These are phyloP conservation scores for Prosopis cineraria DNA, from an alignment of 306 rosid species.

Conservation along the genomic window DNA sequence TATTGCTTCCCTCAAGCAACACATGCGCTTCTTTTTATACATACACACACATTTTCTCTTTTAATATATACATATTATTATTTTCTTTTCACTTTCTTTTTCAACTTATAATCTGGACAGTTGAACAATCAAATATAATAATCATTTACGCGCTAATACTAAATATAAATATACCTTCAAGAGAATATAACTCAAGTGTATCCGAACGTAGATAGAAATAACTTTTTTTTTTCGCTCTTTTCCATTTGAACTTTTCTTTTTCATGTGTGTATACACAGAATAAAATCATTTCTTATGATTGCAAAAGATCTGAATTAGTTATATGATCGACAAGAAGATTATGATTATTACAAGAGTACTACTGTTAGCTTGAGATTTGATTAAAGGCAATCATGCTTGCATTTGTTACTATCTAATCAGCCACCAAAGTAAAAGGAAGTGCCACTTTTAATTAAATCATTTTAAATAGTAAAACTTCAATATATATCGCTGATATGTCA, in stretches of 20 bases:
- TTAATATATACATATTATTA: neutral
- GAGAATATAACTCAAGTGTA: no score
- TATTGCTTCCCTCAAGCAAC: slow-evolving; percentile 59
- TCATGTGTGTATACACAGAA: no score
- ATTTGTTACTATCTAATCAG: slow-evolving; percentile 45
- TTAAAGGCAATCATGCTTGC: slow-evolving; percentile 49
- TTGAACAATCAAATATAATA: neutral
- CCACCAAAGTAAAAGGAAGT: slow-evolving; percentile 27
- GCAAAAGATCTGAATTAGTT: slow-evolving; percentile 13
- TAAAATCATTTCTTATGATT: neutral
- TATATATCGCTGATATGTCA: slow-evolving; percentile 36
- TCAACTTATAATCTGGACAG: neutral
- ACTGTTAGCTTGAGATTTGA: slow-evolving; percentile 44
- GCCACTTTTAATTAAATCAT: slow-evolving; percentile 47
- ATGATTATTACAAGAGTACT: slow-evolving; percentile 44
- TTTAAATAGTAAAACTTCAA: slow-evolving; percentile 30
- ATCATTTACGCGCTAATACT: no score
- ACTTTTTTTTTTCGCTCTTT: neutral
- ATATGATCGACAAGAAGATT: slow-evolving; percentile 31
- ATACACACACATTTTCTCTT: slow-evolving; percentile 12
- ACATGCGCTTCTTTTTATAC: slow-evolving; percentile 59
- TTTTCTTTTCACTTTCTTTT: neutral
- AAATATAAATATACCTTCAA: no score
- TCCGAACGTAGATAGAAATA: no score
- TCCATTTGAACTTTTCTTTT: neutral